Percentiles rank a stretch among this genome's conserved stretches.
Conservation (phyloP, 1,284 basidiomycete genomes). For the Cronartium quercuum region DNA sequence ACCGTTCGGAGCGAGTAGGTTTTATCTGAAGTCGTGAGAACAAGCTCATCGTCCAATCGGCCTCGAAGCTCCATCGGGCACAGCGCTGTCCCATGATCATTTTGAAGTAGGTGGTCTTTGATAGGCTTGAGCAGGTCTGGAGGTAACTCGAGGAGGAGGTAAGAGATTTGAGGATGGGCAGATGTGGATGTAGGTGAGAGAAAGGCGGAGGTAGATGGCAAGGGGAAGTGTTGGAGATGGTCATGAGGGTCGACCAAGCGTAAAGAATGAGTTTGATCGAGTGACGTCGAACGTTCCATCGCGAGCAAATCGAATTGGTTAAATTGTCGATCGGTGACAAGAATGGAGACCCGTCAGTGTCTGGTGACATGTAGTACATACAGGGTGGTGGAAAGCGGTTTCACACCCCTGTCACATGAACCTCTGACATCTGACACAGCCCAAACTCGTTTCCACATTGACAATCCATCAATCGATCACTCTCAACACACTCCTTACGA, state of each 20-base stretch:
- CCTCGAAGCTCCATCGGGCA: slow-evolving; percentile 27
- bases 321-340: too few relatives aligned
- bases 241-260: background rate
- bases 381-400: too few relatives aligned
- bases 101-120: slow-evolving; percentile 5
- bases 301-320: too few relatives aligned
- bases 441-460: too few relatives aligned
- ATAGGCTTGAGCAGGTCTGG: slow-evolving; percentile 24
- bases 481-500: too few relatives aligned
- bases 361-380: too few relatives aligned
- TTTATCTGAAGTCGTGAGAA: slow-evolving; percentile 22
- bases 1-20: slow-evolving; percentile 30
- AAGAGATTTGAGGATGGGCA: slow-evolving; percentile 11
- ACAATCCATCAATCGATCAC: too few relatives aligned
- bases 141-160: slow-evolving; percentile 27
- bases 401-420: too few relatives aligned
- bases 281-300: background rate
- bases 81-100: background rate
- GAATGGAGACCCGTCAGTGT: too few relatives aligned
- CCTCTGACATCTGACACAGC: too few relatives aligned
- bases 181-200: background rate
- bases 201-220: background rate
- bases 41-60: slow-evolving; percentile 22
- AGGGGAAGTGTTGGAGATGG: background rate
- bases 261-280: background rate